phyloP scores from a whole-genome alignment of 768 basidiomycete species.

The Daedaleopsis sinensis region DNA sequence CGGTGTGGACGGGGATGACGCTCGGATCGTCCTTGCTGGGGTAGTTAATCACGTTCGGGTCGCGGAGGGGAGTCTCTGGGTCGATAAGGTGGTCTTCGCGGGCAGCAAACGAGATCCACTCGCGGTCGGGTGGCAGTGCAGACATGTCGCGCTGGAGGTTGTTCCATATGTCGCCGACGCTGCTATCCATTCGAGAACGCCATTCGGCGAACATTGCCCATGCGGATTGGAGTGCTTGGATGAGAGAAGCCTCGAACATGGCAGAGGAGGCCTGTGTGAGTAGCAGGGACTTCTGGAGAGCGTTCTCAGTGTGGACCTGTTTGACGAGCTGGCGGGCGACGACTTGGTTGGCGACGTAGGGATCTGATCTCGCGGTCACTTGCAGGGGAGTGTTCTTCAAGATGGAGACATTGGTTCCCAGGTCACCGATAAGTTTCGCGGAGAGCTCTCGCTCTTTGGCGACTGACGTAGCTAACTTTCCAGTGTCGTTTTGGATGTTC shows the following conservation, averaged over 20 bases:
- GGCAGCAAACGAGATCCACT: constrained; percentile 96
- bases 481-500: constrained; percentile 96
- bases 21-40: constrained; percentile 90
- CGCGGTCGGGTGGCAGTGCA: constrained; percentile 79
- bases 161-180: constrained; percentile 77
- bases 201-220: constrained; percentile 98
- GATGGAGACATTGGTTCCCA: constrained; percentile 83
- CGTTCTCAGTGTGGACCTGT: constrained; percentile 97
- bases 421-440: constrained; percentile 81
- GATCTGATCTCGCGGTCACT: constrained; percentile 79
- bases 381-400: constrained; percentile 95
- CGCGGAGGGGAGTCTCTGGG: constrained; percentile 92
- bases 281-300: constrained; percentile 95
- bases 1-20: constrained; percentile 84
- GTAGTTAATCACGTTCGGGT: constrained; percentile 76
- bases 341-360: constrained; percentile 74
- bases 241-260: constrained; percentile 96
- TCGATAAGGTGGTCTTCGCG: constrained; percentile 94
- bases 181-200: constrained; percentile 76
- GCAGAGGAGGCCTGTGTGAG: constrained; percentile 98
- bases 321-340: constrained; percentile 83
- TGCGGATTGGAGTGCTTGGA: constrained; percentile 92
- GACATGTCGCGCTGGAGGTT: constrained; percentile 74
- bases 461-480: constrained; percentile 86
- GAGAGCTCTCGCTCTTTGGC: constrained; percentile 93